Conservation (phyloP, 192 early-diverging fungal species). For the Bifiguratus adelaidae region DNA sequence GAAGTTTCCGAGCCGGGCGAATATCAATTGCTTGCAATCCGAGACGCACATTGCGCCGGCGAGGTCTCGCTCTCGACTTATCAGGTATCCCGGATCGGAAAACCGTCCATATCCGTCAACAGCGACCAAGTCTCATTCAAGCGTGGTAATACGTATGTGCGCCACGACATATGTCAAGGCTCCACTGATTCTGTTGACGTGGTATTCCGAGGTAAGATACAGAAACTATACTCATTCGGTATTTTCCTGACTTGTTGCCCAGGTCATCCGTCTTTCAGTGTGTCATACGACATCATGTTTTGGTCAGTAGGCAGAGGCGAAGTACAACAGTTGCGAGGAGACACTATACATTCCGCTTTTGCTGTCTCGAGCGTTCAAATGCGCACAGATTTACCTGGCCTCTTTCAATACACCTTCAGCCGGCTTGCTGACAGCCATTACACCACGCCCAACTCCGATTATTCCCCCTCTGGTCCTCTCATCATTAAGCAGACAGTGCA, state of each 20-base stretch:
- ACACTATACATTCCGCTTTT: slow-evolving; percentile 15
- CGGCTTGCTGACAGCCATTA: slow-evolving; percentile 25
- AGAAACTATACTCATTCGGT: neutral
- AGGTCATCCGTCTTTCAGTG: slow-evolving; percentile 16
- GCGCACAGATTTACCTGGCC: slow-evolving; percentile 14
- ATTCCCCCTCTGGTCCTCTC: slow-evolving; percentile 3
- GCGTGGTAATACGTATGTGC: slow-evolving; percentile 8
- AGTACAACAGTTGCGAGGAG: neutral
- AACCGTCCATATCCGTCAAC: slow-evolving; percentile 10
- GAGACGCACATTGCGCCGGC: slow-evolving; percentile 28
- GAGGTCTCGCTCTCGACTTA: slow-evolving; percentile 14
- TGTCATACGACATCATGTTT: slow-evolving; percentile 8
- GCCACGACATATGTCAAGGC: slow-evolving; percentile 20
- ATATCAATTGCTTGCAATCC: slow-evolving; percentile 24
- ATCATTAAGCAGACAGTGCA: slow-evolving; percentile 21
- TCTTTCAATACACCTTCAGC: slow-evolving; percentile 20
- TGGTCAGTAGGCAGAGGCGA: neutral
- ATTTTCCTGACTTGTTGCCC: neutral
- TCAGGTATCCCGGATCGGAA: slow-evolving; percentile 9
- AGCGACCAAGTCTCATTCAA: slow-evolving; percentile 9
- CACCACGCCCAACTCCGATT: slow-evolving; percentile 1
- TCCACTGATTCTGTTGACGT: slow-evolving; percentile 18
- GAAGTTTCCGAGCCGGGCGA: slow-evolving; percentile 16
- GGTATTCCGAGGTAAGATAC: slow-evolving; percentile 13
- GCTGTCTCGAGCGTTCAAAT: slow-evolving; percentile 14